Evolutionary conservation across 2,329 filamentous ascomycete species (phyloP).

Genomic region (Metarhizium humberi): DNA sequence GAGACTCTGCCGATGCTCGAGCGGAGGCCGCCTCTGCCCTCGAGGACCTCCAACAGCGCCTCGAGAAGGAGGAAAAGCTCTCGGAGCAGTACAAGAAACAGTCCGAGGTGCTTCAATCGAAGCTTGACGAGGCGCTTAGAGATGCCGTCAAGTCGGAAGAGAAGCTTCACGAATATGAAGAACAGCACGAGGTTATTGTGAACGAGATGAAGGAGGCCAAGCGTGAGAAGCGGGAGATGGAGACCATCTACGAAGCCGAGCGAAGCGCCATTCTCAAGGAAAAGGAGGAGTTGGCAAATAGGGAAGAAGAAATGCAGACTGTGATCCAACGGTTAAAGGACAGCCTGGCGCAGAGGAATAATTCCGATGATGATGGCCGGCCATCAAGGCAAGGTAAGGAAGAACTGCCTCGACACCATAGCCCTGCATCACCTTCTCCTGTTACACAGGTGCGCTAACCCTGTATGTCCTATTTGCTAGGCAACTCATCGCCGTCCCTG

Average conservation of each 20-base stretch:
- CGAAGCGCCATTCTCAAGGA: slow-evolving; percentile 80
- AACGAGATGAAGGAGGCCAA: slow-evolving; percentile 79
- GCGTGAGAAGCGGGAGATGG: slow-evolving; percentile 81
- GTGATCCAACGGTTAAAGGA: slow-evolving; percentile 91
- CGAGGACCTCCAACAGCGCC: slow-evolving; percentile 74
- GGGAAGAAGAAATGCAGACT: slow-evolving; percentile 83
- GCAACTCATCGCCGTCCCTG: slow-evolving; percentile 56
- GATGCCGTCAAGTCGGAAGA: slow-evolving; percentile 87
- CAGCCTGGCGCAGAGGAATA: slow-evolving; percentile 66
- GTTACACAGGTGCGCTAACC: slow-evolving; percentile 10
- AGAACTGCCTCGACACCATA: background rate
- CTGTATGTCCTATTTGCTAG: slow-evolving; percentile 15
- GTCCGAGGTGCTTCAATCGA: slow-evolving; percentile 71
- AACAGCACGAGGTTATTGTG: slow-evolving; percentile 69
- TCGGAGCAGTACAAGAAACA: slow-evolving; percentile 80
- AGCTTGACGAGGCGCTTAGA: slow-evolving; percentile 73
- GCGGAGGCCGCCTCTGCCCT: slow-evolving; percentile 71
- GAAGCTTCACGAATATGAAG: slow-evolving; percentile 74
- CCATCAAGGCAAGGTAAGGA: slow-evolving; percentile 48
- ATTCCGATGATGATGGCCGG: slow-evolving; percentile 45
- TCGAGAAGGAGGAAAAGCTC: slow-evolving; percentile 69
- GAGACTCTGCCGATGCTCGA: slow-evolving; percentile 57
- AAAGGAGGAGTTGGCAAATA: slow-evolving; percentile 75
- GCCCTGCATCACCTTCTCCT: background rate
- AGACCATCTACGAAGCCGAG: slow-evolving; percentile 87